phyloP scores from a whole-genome alignment of 2,329 filamentous ascomycete genomes.

The Nigrospora osmanthi region DNA sequence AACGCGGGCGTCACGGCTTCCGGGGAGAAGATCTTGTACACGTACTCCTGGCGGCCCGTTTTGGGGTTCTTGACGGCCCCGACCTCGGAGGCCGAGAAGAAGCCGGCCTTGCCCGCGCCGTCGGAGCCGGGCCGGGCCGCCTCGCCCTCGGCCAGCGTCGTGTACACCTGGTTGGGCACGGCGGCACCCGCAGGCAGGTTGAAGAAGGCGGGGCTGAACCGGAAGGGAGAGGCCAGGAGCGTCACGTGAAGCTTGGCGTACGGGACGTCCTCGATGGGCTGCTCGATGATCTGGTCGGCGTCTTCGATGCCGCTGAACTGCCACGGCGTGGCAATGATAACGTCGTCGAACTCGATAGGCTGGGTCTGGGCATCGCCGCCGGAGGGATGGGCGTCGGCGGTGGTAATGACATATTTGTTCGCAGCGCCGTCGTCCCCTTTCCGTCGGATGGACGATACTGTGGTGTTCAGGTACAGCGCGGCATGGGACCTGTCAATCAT shows the following conservation, averaged over 20 bases:
- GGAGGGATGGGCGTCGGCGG: conserved; percentile 15
- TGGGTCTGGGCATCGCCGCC: conserved; percentile 26
- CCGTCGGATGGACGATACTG: conserved; percentile 53
- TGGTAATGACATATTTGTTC: conserved; percentile 39
- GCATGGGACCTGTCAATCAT: conserved; percentile 65
- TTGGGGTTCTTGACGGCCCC: conserved; percentile 53
- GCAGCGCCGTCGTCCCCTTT: conserved; percentile 29
- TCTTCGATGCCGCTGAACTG: conserved; percentile 68
- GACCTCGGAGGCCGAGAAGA: conserved; percentile 80
- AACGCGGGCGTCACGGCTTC: conserved; percentile 43
- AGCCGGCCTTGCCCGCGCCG: conserved; percentile 65
- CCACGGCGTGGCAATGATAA: conserved; percentile 76
- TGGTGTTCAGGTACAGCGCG: conserved; percentile 55
- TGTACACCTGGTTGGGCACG: conserved; percentile 71
- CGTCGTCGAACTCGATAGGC: conserved; percentile 60
- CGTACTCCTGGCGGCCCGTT: conserved; percentile 43
- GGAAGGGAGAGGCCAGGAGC: conserved; percentile 70
- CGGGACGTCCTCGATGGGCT: conserved; percentile 66
- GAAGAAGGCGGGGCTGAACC: conserved; percentile 68
- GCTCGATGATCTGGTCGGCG: conserved; percentile 59
- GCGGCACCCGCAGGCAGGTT: conserved; percentile 46
- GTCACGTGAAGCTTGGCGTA: conserved; percentile 87
- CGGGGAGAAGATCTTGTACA: conserved; percentile 61
- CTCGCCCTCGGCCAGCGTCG: conserved; percentile 63
- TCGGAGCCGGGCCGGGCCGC: conserved; percentile 38